Conservation (phyloP, 345 rosid genomes). For the Clarkia xantiana region DNA sequence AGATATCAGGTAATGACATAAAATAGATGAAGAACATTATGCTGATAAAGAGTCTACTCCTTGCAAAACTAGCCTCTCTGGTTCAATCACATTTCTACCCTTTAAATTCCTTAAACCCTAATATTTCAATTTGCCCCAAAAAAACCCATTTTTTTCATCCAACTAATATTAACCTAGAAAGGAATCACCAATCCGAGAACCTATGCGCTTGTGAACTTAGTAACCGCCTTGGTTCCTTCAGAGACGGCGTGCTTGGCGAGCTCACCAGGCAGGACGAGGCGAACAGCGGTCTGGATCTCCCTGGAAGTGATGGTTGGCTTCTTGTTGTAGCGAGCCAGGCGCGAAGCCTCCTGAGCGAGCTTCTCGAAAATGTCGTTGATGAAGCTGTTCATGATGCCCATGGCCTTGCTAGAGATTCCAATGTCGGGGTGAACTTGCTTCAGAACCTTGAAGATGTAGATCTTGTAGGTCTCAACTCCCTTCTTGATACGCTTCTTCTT, state of each 20-base stretch:
- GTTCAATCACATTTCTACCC: too few species aligned
- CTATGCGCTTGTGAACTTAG: conserved; percentile 24
- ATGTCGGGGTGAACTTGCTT: conserved; percentile 28
- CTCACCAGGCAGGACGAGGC: conserved; percentile 25
- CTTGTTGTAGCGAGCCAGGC: conserved; percentile 23
- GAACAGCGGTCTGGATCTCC: conserved; percentile 24
- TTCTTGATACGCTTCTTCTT: conserved; percentile 22
- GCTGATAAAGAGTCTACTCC: too few species aligned
- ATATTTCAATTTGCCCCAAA: too few species aligned
- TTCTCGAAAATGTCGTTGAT: conserved; percentile 30
- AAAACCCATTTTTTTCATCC: too few species aligned
- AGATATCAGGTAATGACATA: too few species aligned
- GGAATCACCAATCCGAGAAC: too few species aligned
- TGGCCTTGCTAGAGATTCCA: conserved; percentile 27
- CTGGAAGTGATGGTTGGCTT: conserved; percentile 29
- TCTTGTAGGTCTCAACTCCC: conserved; percentile 29
- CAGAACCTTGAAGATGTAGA: conserved; percentile 33
- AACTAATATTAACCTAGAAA: too few species aligned
- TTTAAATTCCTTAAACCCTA: too few species aligned
- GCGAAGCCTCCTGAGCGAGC: conserved; percentile 20
- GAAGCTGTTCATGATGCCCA: conserved; percentile 15
- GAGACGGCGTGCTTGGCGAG: conserved; percentile 25
- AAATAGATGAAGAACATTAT: too few species aligned
- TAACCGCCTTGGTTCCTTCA: conserved; percentile 27
- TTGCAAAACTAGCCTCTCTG: too few species aligned